phyloP scores from a whole-genome alignment of 1,139 yeast species.

The Hansenula anomala region DNA sequence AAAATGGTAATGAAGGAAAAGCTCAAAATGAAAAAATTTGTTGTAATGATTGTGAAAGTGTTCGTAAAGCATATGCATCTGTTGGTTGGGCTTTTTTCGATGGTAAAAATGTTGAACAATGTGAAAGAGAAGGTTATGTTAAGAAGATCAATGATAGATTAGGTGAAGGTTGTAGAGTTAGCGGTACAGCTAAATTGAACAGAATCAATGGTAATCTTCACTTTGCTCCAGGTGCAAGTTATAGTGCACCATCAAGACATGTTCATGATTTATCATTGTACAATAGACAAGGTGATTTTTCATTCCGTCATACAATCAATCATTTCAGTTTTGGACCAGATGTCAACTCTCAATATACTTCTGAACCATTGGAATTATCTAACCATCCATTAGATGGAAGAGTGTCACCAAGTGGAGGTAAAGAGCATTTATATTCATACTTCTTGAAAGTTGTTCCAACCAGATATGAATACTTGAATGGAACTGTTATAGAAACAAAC shows the following conservation, averaged over 20 bases:
- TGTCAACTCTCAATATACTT: constrained; percentile 25
- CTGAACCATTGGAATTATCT: constrained; percentile 27
- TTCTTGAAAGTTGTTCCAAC: constrained; percentile 90
- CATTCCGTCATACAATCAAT: constrained; percentile 64
- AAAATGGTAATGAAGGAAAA: constrained; percentile 43
- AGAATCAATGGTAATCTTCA: constrained; percentile 89
- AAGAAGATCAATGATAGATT: constrained; percentile 50
- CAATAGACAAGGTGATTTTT: constrained; percentile 50
- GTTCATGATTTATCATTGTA: constrained; percentile 81
- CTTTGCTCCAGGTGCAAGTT: constrained; percentile 84
- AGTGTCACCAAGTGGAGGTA: constrained; percentile 35
- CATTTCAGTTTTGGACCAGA: constrained; percentile 82
- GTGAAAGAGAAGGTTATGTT: constrained; percentile 87
- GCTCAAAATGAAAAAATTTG: constrained; percentile 43
- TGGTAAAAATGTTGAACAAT: constrained; percentile 81
- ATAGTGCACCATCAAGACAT: constrained; percentile 54
- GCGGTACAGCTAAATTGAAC: constrained; percentile 75
- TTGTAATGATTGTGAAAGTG: constrained; percentile 84
- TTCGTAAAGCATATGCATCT: constrained; percentile 71
- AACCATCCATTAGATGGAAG: constrained; percentile 73
- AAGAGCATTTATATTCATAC: constrained; percentile 68
- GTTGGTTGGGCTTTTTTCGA: constrained; percentile 87
- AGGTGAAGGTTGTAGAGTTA: constrained; percentile 82
- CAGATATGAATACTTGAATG: constrained; percentile 64
- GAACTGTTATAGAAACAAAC: constrained; percentile 65